Base-by-base conservation (phyloP, 306 rosid species). In the Cyamopsis tetragonoloba region DNA sequence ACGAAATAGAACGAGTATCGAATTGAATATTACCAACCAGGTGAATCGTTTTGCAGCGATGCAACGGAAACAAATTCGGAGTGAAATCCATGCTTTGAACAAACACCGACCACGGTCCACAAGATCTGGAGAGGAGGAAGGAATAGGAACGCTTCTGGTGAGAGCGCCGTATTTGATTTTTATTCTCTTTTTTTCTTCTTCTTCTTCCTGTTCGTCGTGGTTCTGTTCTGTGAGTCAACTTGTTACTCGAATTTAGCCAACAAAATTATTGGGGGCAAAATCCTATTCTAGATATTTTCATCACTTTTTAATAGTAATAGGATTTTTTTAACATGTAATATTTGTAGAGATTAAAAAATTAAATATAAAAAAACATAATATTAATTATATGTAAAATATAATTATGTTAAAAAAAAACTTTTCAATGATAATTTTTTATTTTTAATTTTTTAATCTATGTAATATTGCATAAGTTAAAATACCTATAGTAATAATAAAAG, bases 21-120 rank as follows among this genome's bases (percentile, higher is more conserved):
- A n/a, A n/a, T 59, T 62, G 46, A 35, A 24, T 56, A 58, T 28
- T 58, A 81, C 84, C 64, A 79, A 85, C 86, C 84, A 86, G 84
- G 67, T 89, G 96, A 76, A 86, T 72, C 38, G 84, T 86, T 85
- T 89, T 86, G 82, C 83, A 74, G 35, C 91, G 93, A 58, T 84
- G 84, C 76, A 80, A 66, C 2, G 96, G 92, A 66, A 80, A 84
- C 68, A 86, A 27, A 75, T 44, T 70, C 54, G 71, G 63, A 37
- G 66, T 74, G 34, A 37, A 76, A 20, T 91, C 92, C 96, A 91
- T 91, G 47, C 24, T 47, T 22, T 66, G 64, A 32, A 39, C 13
- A 5, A 37, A 13, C 11, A 31, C 17, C 38, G 10, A 42, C 12
- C 5, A 34, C 13, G 65, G 23, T 60, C 39, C 62, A 54, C 2